Base-by-base conservation (phyloP, 257 asterid genomes). In the Solanum peruvianum region DNA sequence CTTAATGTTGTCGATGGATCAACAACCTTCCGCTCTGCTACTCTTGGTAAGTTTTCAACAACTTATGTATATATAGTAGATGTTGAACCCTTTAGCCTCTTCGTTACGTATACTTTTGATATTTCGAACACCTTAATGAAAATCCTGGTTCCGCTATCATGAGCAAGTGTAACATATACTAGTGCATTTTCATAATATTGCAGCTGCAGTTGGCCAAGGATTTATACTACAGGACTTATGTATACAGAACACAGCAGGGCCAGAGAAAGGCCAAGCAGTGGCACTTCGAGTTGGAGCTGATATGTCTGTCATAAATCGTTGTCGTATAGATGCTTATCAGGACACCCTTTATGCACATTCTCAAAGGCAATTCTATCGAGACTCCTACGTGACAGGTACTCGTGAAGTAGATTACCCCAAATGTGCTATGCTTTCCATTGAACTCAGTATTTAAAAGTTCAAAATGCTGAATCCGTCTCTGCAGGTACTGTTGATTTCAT, bases 191-290 rank as follows among this genome's bases (percentile, higher is more conserved):
- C 35, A 45, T 44, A 7, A 39, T 42, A 7, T 9, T 87, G 89
- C 92, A 93, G 96, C 95, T 44, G 93, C 94, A 9, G 92, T 91
- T 23, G 94, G 91, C 1, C 89, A 91, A 33, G 92, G 92, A 25
- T 88, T 93, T 83, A 92, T 94, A 27, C 90, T 91, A 15, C 94
- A 93, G 88, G 97, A 94, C 91, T 67, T 94, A 0, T n/a, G 93
- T 75, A 89, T 93, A 78, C 88, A 89, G 31, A 93, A 93, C 92
- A 92, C 93, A 45, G 96, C 96, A 27, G 96, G 95, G 1, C 93
- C 95, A 67, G 92, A 89, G 25, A 93, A 92, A 93, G 93, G 90
- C 86, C 96, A 93, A 88, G 96, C 96, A 27, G 96, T 93, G 84
- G 96, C 96, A 49, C 93, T 93, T 8, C 93, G 94, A 5, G 93